phyloP scores from a whole-genome alignment of 768 basidiomycete genomes.

The Suillus tomentosus region DNA sequence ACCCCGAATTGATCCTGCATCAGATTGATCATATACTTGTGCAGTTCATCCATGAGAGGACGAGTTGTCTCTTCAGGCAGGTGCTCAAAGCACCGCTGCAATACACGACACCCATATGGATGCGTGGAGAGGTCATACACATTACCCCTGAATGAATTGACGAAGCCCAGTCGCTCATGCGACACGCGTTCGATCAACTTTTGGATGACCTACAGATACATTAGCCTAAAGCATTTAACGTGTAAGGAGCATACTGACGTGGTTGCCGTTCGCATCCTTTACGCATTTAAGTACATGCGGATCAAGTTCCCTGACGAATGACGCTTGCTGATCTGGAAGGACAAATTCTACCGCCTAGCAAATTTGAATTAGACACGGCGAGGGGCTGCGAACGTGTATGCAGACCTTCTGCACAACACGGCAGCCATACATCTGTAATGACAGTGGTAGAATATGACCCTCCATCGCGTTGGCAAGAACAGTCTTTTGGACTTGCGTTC shows the following conservation, averaged over 20 bases:
- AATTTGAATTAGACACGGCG: constrained; percentile 11
- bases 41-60: constrained; percentile 81
- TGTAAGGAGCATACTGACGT: constrained; percentile 55
- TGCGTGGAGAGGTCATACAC: constrained; percentile 84
- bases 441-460: constrained; percentile 72
- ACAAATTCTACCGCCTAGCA: constrained; percentile 81
- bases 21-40: constrained; percentile 64
- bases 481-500: constrained; percentile 73
- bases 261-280: constrained; percentile 91
- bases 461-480: constrained; percentile 73
- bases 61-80: constrained; percentile 68
- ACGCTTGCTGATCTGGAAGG: constrained; percentile 72
- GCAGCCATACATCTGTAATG: constrained; percentile 94
- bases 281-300: constrained; percentile 82
- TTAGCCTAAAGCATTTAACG: constrained; percentile 12
- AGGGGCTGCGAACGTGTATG: constrained; percentile 4
- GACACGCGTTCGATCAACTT: constrained; percentile 83
- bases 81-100: constrained; percentile 91
- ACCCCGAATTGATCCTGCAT: constrained; percentile 94
- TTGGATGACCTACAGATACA: constrained; percentile 67
- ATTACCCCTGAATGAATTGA: constrained; percentile 73
- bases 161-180: constrained; percentile 74
- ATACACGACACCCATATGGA: constrained; percentile 91
- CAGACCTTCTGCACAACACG: constrained; percentile 90
- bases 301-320: constrained; percentile 78